Percentiles rank a stretch among this genome's conserved stretches.
These are phyloP conservation scores for Pseudocercospora cruenta DNA, from an alignment of 2,329 filamentous ascomycete species.

Conservation along the genomic window DNA sequence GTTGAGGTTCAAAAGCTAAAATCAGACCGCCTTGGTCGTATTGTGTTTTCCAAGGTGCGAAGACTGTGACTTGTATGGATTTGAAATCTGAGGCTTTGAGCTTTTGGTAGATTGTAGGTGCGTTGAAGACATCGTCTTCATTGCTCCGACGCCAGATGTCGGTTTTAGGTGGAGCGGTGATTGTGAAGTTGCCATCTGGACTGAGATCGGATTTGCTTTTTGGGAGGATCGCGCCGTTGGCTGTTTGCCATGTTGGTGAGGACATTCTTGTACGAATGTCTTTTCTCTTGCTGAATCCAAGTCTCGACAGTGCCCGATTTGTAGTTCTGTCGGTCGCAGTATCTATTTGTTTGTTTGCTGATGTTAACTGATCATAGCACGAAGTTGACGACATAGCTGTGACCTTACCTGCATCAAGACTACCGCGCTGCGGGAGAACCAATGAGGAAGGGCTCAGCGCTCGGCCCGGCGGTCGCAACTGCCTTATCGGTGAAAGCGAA, in stretches of 20 bases:
- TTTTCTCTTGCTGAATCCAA: not conserved
- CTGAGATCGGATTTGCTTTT: conserved; percentile 2
- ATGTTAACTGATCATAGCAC: conserved; percentile 10
- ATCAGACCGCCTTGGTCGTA: conserved; percentile 72
- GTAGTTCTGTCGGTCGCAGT: not conserved
- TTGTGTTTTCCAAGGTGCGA: conserved; percentile 60
- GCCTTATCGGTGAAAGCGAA: not conserved
- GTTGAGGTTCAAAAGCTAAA: conserved; percentile 32
- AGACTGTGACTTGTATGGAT: conserved; percentile 65
- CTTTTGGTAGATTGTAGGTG: conserved; percentile 33
- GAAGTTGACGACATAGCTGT: conserved; percentile 18
- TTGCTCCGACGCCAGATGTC: conserved; percentile 77
- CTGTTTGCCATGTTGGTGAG: conserved; percentile 12
- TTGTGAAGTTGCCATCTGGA: conserved; percentile 36
- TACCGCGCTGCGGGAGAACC: conserved; percentile 5
- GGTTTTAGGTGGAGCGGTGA: conserved; percentile 63
- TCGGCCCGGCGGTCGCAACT: conserved; percentile 1
- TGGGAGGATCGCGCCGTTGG: conserved; percentile 15
- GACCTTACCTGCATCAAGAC: conserved; percentile 13
- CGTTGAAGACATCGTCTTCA: conserved; percentile 57
- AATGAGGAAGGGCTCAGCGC: conserved; percentile 6
- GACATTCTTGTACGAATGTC: not conserved
- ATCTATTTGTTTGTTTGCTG: conserved; percentile 5
- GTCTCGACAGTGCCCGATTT: not conserved
- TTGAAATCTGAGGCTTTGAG: conserved; percentile 54